phyloP scores from a whole-genome alignment of 176 grass and related monocot genomes.

The Poa annua region DNA sequence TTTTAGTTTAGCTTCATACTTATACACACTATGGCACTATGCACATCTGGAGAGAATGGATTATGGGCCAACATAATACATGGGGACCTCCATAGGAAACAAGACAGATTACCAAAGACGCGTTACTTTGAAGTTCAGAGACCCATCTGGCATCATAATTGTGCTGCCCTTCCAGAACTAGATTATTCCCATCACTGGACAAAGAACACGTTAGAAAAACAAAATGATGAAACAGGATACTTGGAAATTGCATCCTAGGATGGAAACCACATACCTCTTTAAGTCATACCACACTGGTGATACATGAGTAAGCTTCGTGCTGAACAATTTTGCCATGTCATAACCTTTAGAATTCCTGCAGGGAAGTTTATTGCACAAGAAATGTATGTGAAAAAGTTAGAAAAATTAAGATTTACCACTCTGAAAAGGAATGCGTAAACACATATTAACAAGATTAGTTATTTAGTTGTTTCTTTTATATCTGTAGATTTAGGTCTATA shows the following conservation, averaged over 20 bases:
- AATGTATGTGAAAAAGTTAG: not conserved
- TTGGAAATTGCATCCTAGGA: slow-evolving; percentile 36
- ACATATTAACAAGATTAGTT: not conserved
- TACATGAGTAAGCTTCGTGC: slow-evolving; percentile 76
- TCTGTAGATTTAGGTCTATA: slow-evolving; percentile 9
- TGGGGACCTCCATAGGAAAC: slow-evolving; percentile 4
- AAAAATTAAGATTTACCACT: not conserved
- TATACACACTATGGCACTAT: not conserved
- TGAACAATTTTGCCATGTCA: slow-evolving; percentile 92
- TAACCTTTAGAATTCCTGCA: slow-evolving; percentile 97
- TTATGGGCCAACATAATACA: not conserved
- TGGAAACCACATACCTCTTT: slow-evolving; percentile 66
- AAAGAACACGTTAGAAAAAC: slow-evolving; percentile 33
- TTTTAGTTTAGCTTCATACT: slow-evolving; percentile 5
- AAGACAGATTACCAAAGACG: slow-evolving; percentile 65
- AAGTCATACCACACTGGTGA: slow-evolving; percentile 98
- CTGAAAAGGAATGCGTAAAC: slow-evolving; percentile 7
- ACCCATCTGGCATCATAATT: slow-evolving; percentile 87
- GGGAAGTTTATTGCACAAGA: slow-evolving; percentile 16
- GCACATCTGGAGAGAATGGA: slow-evolving; percentile 26
- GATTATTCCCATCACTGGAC: slow-evolving; percentile 69
- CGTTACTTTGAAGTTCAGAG: slow-evolving; percentile 69
- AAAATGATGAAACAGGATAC: slow-evolving; percentile 37
- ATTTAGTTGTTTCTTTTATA: not conserved
- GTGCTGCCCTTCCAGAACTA: slow-evolving; percentile 78